Evolutionary conservation across 495 filamentous ascomycete species (phyloP), one percentile per base, ranked within the genome.

Genomic region (Xylaria sp.): DNA sequence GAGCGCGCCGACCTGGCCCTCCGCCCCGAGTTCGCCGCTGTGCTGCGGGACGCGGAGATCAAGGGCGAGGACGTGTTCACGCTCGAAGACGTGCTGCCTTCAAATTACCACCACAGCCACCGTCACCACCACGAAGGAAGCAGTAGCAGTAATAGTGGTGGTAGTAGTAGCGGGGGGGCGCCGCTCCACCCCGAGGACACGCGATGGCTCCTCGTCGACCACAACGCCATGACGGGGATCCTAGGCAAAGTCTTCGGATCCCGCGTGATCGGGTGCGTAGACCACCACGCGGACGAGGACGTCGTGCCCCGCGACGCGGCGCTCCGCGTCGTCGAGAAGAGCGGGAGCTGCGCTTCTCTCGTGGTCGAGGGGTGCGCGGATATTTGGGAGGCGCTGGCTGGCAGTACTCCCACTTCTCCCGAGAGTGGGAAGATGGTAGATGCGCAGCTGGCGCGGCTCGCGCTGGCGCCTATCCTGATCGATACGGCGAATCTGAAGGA

Each of bases 241-340:
- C 82, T 90, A 61, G 80, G 78, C 52, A 55, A 74, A 83, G 78
- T 81, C 8, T 82, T 78, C 53, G 75, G 83, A 24, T 70, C 77
- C 21, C 71, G 74, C 33, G 85, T 95, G 0, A 75, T 87, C 8
- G 96, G 92, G n/a, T 93, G 92, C 68, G 90, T 99, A 55, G 96
- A 99, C 78, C 96, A 99, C 80, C 97, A 98, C 77, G 89, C 88
- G 0, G 93, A 99, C 73, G 96, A 99, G 76, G 73, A 82, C 43
- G 83, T 81, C 26, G 83, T 97, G 0, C 87, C 90, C 0, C 57
- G 79, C 7, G 78, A 83, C 33, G 78, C 78, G 0, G 80, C 86
- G 29, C 90, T 91, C 3, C 82, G 91, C 12, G 81, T 95, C 0
- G 86, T 98, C 17, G 81, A 88, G 53, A 90, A 87, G 59, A 87